Evolutionary conservation across 257 asterid genomes (phyloP), one percentile per base, ranked within the genome.

Genomic region (Catharanthus roseus): DNA sequence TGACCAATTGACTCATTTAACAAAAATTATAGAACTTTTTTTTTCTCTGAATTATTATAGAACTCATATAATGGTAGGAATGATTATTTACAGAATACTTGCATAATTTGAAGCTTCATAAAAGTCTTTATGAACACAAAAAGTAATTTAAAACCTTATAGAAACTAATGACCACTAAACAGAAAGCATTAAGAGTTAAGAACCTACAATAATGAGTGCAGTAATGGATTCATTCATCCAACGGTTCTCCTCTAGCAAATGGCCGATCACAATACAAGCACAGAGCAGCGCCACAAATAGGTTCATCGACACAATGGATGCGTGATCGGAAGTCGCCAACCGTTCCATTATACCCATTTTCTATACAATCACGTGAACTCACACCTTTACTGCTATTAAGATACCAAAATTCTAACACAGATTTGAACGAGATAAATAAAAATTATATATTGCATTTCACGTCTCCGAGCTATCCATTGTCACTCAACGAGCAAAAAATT

Each of bases 221-320:
- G 86, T 79, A 68, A 79, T 79, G 39, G 84, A 82, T 61, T 77
- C 84, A 47, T 79, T 79, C 65, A 79, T 70, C 86, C 84, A 82
- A 42, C 82, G 82, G 38, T 69, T 77, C 80, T 82, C 86, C 74
- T 82, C 84, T 19, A 82, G 81, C 63, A 82, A 74, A 79, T 82
- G 86, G 42, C 86, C 86, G 51, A 79, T 63, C 26, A 82, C 79
- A 45, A 82, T 79, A 69, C 86, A 82, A 26, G 66, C 71, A 29
- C 86, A 82, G 60, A 82, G 84, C 60, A 82, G 71, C 51, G 82
- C 80, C 47, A 82, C 82, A 18, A 82, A 82, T 8, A 82, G 84
- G 39, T 82, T 82, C 51, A 82, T 74, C 8, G 86, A 77, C 69
- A 68, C 84, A 34, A 79, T 65, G 10, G 82, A 77, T 1, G 76